Conservation (phyloP, 495 filamentous ascomycete species). For the Neurospora sp. region DNA sequence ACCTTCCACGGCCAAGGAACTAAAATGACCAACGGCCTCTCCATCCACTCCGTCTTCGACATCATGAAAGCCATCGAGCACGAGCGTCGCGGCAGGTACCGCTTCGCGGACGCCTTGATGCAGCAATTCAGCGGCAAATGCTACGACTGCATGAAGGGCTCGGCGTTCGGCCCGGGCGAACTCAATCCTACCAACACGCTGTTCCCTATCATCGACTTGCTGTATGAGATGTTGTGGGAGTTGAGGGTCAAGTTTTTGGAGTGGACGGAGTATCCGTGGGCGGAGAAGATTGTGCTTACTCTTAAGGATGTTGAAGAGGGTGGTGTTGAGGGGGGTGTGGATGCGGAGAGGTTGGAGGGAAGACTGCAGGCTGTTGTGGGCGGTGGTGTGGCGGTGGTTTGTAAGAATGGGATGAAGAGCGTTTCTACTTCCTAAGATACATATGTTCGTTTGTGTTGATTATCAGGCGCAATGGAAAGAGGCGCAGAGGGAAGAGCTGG, state of each 20-base stretch:
- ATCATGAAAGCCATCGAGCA: neutral
- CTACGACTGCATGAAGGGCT: neutral
- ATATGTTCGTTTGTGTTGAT: too few species aligned
- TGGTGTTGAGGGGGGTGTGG: too few species aligned
- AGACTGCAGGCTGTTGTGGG: neutral
- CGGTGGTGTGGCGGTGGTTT: neutral
- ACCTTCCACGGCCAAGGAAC: neutral
- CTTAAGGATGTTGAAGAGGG: too few species aligned
- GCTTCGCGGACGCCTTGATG: neutral
- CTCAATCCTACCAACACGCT: conserved; percentile 1
- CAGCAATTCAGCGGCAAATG: neutral
- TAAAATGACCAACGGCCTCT: neutral
- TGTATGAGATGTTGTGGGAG: conserved; percentile 1
- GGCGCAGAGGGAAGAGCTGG: neutral
- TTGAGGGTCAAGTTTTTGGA: neutral
- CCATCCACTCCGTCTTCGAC: neutral
- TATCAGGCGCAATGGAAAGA: too few species aligned
- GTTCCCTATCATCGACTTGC: conserved; percentile 5
- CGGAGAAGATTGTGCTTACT: neutral
- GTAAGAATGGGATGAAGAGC: too few species aligned
- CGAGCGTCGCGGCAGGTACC: neutral
- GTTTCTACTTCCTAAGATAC: too few species aligned
- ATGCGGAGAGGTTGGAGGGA: too few species aligned
- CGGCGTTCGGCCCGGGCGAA: neutral
- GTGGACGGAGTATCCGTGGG: neutral